A percentile compares a stretch with the other conserved stretches of the same genome.
phyloP scores from a whole-genome alignment of 2,329 filamentous ascomycete species.

The Talaromyces sp. region DNA sequence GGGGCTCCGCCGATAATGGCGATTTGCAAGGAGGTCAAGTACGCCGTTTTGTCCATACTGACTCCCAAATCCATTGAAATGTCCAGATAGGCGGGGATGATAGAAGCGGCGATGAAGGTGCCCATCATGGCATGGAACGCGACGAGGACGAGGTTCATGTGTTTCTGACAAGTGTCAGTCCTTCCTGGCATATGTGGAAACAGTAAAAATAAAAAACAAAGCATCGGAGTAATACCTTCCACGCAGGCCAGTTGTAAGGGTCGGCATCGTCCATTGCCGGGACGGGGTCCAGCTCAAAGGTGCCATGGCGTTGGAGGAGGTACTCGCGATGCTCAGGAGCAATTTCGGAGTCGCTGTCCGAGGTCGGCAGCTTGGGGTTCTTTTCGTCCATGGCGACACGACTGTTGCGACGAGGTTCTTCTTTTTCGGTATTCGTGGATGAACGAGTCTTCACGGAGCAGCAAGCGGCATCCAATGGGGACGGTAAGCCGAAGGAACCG shows the following conservation, averaged over 20 bases:
- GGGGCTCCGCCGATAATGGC: constrained; percentile 49
- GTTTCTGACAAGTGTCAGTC: constrained; percentile 36
- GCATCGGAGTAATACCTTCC: constrained; percentile 40
- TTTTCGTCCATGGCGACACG: neutral
- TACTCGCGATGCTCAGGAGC: constrained; percentile 36
- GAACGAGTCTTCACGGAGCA: neutral
- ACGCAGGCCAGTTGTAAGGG: constrained; percentile 51
- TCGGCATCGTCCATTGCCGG: constrained; percentile 46
- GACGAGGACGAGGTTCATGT: constrained; percentile 47
- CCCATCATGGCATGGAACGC: constrained; percentile 54
- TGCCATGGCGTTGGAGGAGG: constrained; percentile 48
- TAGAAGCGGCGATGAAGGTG: constrained; percentile 49
- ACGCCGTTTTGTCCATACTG: constrained; percentile 45
- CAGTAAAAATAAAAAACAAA: neutral
- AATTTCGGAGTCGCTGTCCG: neutral
- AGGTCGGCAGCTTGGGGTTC: neutral
- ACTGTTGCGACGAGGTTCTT: neutral
- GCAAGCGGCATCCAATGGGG: neutral
- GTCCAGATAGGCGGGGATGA: constrained; percentile 49
- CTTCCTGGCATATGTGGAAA: no score
- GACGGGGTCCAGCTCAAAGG: constrained; percentile 49
- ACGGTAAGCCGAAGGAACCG: neutral
- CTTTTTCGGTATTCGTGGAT: neutral
- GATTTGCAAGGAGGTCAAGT: constrained; percentile 53
- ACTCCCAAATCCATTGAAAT: constrained; percentile 48